Evolutionary conservation across 805 yeast species (phyloP), one percentile per base, ranked within the genome.

Genomic region (Lachancea sp.): DNA sequence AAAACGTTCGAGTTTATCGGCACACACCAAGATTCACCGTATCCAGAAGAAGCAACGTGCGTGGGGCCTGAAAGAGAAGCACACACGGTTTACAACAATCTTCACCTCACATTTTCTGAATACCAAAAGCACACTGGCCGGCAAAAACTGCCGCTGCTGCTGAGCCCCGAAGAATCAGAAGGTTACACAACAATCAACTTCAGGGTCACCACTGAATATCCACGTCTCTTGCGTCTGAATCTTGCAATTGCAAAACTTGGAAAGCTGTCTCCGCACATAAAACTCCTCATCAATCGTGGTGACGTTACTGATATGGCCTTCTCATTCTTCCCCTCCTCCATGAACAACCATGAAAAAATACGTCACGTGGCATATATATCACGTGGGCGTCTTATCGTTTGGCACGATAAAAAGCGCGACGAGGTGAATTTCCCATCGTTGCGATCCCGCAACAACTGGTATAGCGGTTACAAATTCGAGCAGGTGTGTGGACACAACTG

Each of bases 381-480:
- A 19, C 35, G 31, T 15, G 46, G 46, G 2, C 38, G 42, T 16
- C 22, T 38, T 13, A 25, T 44, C 18, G 9, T 44, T 12, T 44
- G 34, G 36, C 46, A 44, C 36, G 46, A 44, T 17, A 9, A 19
- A 13, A 19, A 6, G 8, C 27, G 42, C 2, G 42, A 38, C 34
- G 42, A 44, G 5, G 19, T 42, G 15, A 22, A 22, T 22, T 44
- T 44, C 22, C 30, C 17, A 13, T 25, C 31, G 13, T 17, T 19
- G n/a, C 17, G 31, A 2, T 2, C 42, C 11, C 19, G 46, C 20
- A 33, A 44, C 27, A 33, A 29, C 22, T 44, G 46, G 46, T 44
- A 32, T 20, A 38, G 42, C 25, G 46, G 46, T 15, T 26, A 38
- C 20, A 44, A 44, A 38, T 44, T 44, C 20, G 46, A 44, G 22